Base-by-base conservation (phyloP, 257 asterid genomes). In the Lantana camara region DNA sequence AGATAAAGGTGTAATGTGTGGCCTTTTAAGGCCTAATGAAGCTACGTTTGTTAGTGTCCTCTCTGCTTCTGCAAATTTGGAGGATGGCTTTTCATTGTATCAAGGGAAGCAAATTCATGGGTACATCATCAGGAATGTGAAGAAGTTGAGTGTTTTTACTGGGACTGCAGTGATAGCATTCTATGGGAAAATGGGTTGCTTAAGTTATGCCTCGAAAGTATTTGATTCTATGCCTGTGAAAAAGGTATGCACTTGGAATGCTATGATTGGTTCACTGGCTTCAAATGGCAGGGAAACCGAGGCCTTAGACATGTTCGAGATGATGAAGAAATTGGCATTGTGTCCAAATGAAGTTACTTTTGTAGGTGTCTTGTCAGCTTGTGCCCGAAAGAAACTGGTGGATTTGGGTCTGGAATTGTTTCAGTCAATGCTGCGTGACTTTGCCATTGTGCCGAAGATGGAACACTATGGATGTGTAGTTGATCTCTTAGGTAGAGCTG, bases 401-500 rank as follows among this genome's bases (percentile, higher is more conserved):
- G 79, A 80, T 52, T 35, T 74, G 51, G 90, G 96, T 14, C 62
- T 89, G 66, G 76, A 75, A 56, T 57, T 79, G 73, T 93, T 89
- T 68, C 75, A 54, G 45, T 74, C 88, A 24, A 80, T 90, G 96
- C 71, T 71, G 17, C 11, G 9, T 46, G 79, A 82, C 45, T 83
- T 75, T 49, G 59, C 62, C 55, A 55, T 77, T 62, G 77, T 23
- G 2, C 94, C 94, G 7, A 69, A 27, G 59, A 89, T 89, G 97
- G 94, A 87, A 68, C 97, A 92, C 72, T 92, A 90, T 62, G 98
- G 95, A 59, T 87, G 97, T 73, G 80, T 89, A 20, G 94, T 87
- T 49, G 97, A 93, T 85, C 93, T 89, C 38, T 75, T 93, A 60
- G 90, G 90, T 47, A 77, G 91, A 79, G 95, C 96, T 6, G 96